Evolutionary conservation across 169 alveolate species (phyloP).

Genomic region (Cryptosporidium parvum): DNA sequence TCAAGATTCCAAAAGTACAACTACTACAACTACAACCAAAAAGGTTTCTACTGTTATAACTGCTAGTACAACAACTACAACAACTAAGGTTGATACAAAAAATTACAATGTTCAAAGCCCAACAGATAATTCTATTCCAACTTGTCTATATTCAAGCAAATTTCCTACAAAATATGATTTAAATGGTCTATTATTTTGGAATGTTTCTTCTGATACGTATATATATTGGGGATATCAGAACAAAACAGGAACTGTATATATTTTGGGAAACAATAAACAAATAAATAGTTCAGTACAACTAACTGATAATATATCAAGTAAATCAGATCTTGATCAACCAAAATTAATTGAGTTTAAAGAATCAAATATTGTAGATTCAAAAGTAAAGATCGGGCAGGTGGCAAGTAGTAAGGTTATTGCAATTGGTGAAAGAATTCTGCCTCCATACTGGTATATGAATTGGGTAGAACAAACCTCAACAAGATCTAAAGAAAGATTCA

Average conservation of each 20-base stretch:
- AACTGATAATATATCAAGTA: neutral
- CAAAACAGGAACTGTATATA: neutral
- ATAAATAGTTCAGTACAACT: neutral
- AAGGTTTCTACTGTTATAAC: neutral
- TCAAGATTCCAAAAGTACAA: neutral
- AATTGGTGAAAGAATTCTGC: conserved; percentile 22
- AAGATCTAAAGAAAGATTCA: neutral
- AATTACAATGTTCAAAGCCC: neutral
- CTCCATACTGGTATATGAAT: conserved; percentile 68
- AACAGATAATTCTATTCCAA: conserved; percentile 12
- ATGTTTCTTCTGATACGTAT: conserved; percentile 25
- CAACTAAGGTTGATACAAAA: neutral
- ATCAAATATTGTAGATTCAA: neutral
- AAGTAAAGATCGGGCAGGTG: neutral
- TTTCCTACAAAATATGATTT: conserved; percentile 17
- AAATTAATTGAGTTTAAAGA: conserved; percentile 2
- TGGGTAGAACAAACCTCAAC: conserved; percentile 12
- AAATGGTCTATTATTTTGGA: conserved; percentile 48
- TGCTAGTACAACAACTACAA: neutral
- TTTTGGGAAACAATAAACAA: neutral
- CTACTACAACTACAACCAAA: neutral
- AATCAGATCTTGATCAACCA: neutral
- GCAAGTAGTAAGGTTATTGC: neutral
- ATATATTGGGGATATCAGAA: conserved; percentile 34
- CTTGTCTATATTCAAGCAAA: conserved; percentile 34